phyloP scores from a whole-genome alignment of 192 early-diverging fungal genomes.

The Backusella macrospora region DNA sequence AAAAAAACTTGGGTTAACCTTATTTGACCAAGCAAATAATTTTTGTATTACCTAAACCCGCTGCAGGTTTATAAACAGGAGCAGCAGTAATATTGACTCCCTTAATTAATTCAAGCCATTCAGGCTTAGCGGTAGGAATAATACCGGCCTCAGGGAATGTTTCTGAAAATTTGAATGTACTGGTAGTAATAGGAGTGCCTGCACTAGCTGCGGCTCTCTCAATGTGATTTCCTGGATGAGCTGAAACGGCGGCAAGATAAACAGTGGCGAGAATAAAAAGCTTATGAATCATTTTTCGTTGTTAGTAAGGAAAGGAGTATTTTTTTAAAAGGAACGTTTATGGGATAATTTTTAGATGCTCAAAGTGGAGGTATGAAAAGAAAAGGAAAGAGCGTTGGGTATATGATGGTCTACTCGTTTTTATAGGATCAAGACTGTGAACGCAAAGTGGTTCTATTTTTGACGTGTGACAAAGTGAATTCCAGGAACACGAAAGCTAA shows the following conservation, averaged over 20 bases:
- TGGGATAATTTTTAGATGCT: background rate
- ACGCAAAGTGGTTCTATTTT: conserved; percentile 2
- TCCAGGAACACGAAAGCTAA: conserved; percentile 10
- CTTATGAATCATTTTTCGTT: conserved; percentile 13
- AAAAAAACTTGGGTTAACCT: background rate
- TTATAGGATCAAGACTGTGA: background rate
- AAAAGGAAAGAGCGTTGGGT: background rate
- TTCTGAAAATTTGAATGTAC: conserved; percentile 29
- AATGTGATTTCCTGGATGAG: conserved; percentile 15
- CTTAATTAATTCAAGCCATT: conserved; percentile 41
- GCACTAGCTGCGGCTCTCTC: background rate
- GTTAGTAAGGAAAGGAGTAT: conserved; percentile 1
- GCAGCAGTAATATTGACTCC: conserved; percentile 29
- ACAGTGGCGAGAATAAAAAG: conserved; percentile 22
- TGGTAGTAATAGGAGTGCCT: background rate
- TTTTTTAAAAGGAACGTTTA: background rate
- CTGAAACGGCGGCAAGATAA: conserved; percentile 5
- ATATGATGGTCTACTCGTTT: background rate
- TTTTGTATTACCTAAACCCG: conserved; percentile 14
- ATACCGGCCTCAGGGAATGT: conserved; percentile 32
- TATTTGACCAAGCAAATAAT: background rate
- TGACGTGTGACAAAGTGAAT: conserved; percentile 13
- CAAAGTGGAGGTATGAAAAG: background rate
- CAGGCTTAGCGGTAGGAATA: conserved; percentile 36
- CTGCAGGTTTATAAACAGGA: conserved; percentile 29